These are phyloP conservation scores for Diacronema lutheri DNA, from an alignment of 78 protist species.

Conservation along the genomic window DNA sequence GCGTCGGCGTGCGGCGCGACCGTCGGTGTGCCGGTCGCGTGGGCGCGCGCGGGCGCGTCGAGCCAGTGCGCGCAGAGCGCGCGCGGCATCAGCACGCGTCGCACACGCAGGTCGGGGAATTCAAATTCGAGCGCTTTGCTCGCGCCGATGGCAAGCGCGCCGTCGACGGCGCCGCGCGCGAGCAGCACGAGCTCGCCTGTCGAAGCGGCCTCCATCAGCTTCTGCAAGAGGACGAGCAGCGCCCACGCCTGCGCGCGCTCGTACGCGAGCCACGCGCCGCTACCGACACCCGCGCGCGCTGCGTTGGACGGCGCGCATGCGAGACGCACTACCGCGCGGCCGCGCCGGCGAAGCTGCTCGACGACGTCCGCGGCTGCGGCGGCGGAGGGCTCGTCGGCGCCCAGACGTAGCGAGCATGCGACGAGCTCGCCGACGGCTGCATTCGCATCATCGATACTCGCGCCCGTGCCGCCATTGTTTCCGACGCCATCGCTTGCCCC, in stretches of 20 bases:
- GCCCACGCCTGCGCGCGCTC: background rate
- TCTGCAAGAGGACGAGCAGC: background rate
- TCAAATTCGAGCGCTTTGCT: slow-evolving; percentile 32
- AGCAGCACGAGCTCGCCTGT: slow-evolving; percentile 1
- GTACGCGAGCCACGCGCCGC: background rate
- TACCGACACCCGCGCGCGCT: background rate
- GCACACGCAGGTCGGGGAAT: slow-evolving; percentile 1
- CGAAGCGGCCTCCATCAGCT: background rate
- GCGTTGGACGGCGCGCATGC: background rate
- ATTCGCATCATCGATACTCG: too few species aligned
- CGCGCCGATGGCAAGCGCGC: slow-evolving; percentile 5
- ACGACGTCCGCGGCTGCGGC: background rate
- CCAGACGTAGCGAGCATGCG: too few species aligned
- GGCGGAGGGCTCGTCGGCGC: background rate
- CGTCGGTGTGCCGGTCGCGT: background rate
- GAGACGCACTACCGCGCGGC: background rate
- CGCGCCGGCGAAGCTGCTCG: background rate
- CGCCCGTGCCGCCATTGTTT: too few species aligned
- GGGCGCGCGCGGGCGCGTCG: background rate
- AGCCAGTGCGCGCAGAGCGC: background rate
- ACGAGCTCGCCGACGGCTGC: too few species aligned
- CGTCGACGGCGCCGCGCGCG: background rate
- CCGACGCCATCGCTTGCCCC: too few species aligned
- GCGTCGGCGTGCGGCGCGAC: too few species aligned
- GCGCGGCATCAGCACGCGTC: background rate